Evolutionary conservation across 257 asterid genomes (phyloP), one percentile per base, ranked within the genome.

Genomic region (Linderniella brevidens): DNA sequence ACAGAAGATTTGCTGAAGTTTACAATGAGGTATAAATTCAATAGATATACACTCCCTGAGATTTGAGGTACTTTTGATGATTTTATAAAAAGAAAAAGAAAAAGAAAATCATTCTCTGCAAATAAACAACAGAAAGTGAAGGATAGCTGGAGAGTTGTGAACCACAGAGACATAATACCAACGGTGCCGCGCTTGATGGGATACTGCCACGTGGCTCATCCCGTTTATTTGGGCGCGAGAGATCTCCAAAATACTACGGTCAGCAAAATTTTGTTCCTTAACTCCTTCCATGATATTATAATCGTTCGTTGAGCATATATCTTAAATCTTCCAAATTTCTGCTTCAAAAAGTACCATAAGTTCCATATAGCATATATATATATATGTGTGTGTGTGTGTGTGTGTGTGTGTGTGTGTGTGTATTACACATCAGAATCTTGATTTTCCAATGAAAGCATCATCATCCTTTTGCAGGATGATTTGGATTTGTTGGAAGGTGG

Each of bases 151-250:
- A 73, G 96, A 67, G 74, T 90, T 49, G 94, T 90, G 52, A 90
- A 90, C 69, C 96, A 81, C 52, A 63, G 98, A 60, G 98, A 90
- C 77, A 90, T 85, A 57, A 90, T 90, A 65, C 96, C 98, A 48
- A 85, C 98, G 18, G 96, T 90, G 55, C 98, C 98, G 18, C 94
- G 94, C 42, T 64, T 90, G 67, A 85, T 90, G 98, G 98, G 98
- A 63, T 85, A 90, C 65, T 85, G 94, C 67, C 98, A 90, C 55
- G 94, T 90, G 38, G 96, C 98, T 67, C 94, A 90, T 48, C 98
- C 98, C 5, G 72, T 90, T 61, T 90, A 71, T 81, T 67, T 90
- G 66, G 74, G 74, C 8, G 73, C 94, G 37, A 70, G 87, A 58
- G 73, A 66, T 68, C 67, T 67, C 36, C 54, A 39, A 50, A 69